A percentile compares a stretch with the other conserved stretches of the same genome.
phyloP scores from a whole-genome alignment of 139 green algal genomes.

The Astrephomene gubernaculifera region DNA sequence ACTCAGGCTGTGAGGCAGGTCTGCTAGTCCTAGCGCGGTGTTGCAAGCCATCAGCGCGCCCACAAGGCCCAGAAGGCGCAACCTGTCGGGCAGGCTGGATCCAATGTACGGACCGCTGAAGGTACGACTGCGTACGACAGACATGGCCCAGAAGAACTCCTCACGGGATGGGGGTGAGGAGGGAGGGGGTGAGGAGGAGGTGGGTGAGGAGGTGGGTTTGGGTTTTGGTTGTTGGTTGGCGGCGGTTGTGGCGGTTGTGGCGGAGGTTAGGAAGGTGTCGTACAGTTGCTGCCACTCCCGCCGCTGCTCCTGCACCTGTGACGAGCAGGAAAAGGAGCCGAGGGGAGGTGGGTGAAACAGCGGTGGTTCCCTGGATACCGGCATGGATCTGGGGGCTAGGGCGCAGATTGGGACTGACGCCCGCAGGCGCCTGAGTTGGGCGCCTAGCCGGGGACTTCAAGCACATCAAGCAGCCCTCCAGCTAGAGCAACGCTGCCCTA shows the following conservation, averaged over 20 bases:
- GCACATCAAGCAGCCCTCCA: too few species aligned
- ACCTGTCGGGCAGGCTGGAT: conserved; percentile 53
- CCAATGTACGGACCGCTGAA: conserved; percentile 89
- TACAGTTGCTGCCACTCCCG: conserved; percentile 72
- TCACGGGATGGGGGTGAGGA: neutral
- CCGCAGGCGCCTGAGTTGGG: too few species aligned
- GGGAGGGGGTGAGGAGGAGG: neutral
- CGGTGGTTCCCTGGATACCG: too few species aligned
- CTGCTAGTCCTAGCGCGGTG: conserved; percentile 46
- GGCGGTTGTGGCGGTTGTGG: neutral
- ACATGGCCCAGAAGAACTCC: conserved; percentile 79
- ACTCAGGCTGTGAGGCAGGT: conserved; percentile 46
- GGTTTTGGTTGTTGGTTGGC: too few species aligned
- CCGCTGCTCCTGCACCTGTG: conserved; percentile 77
- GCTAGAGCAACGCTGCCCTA: too few species aligned
- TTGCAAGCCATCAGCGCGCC: conserved; percentile 54
- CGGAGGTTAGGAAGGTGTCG: conserved; percentile 37
- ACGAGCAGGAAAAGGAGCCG: too few species aligned
- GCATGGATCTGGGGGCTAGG: too few species aligned
- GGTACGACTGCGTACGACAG: conserved; percentile 80
- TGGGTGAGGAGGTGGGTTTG: too few species aligned
- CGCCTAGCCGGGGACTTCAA: too few species aligned
- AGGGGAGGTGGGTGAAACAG: too few species aligned
- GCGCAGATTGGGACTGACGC: too few species aligned
- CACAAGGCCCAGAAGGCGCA: conserved; percentile 53